These are phyloP conservation scores for Botryotinia narcissicola DNA, from an alignment of 2,329 filamentous ascomycete species.

Conservation along the genomic window DNA sequence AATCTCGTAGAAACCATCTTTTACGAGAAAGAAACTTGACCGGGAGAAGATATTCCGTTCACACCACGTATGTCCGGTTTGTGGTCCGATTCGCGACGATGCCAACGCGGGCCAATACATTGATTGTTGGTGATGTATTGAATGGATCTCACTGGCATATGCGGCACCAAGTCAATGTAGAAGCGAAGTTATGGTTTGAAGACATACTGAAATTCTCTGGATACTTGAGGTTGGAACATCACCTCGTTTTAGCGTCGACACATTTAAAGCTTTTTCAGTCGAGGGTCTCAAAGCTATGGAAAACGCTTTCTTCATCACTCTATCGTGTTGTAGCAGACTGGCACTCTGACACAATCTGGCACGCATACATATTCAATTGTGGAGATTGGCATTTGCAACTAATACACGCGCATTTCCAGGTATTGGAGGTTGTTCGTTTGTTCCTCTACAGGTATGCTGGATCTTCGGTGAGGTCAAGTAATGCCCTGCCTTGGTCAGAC, in stretches of 20 bases:
- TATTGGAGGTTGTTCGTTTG: background rate
- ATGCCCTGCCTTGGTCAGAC: background rate
- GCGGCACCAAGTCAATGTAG: background rate
- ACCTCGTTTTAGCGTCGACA: background rate
- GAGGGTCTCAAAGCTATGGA: background rate
- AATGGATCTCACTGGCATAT: background rate
- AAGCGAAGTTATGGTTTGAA: background rate
- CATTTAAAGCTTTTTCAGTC: background rate
- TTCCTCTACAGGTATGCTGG: background rate
- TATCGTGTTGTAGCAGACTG: background rate
- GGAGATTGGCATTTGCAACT: background rate
- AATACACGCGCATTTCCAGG: background rate
- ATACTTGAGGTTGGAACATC: background rate
- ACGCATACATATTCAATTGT: background rate
- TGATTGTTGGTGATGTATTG: background rate
- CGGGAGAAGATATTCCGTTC: background rate
- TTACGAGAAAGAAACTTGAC: background rate
- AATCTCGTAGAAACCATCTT: background rate
- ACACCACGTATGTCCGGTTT: background rate
- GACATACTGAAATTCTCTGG: background rate
- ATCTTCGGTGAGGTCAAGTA: background rate
- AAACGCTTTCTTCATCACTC: background rate
- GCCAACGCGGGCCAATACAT: background rate
- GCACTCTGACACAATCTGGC: background rate
- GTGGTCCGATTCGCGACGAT: background rate